Evolutionary conservation across 495 filamentous ascomycete genomes (phyloP).

Genomic region (Daldinia bambusicola): DNA sequence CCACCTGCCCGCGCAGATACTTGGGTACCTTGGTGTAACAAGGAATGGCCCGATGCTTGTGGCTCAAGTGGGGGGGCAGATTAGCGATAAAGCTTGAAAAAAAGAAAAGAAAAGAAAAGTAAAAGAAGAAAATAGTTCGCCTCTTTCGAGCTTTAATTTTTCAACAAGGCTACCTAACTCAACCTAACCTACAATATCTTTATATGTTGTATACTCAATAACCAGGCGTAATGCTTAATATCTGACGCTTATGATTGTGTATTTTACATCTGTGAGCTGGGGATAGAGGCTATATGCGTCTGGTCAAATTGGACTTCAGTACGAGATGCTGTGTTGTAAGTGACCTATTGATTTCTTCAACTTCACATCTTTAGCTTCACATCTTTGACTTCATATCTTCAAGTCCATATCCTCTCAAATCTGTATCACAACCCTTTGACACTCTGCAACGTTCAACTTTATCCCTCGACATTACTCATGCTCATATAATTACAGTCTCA

Average conservation of each 20-base stretch:
- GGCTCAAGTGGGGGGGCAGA: constrained; percentile 20
- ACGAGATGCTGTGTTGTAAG: constrained; percentile 12
- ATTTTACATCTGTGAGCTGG: neutral
- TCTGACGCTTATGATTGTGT: neutral
- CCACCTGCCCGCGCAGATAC: neutral
- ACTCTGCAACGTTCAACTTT: neutral
- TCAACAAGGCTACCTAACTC: neutral
- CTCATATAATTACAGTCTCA: neutral
- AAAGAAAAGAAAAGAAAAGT: constrained; percentile 2
- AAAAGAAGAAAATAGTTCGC: neutral
- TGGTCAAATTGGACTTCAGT: neutral
- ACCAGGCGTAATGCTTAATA: neutral
- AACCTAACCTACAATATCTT: neutral
- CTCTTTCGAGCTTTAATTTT: neutral
- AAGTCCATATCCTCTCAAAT: neutral
- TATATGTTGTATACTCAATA: neutral
- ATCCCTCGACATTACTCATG: neutral
- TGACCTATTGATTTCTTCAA: constrained; percentile 5
- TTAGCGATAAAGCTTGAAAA: constrained; percentile 26
- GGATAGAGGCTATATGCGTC: neutral
- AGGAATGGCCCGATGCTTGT: constrained; percentile 12
- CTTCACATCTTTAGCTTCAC: too few relatives aligned
- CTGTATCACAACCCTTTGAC: too few relatives aligned
- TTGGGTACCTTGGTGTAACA: neutral
- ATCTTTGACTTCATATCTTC: neutral